A percentile compares a stretch with the other conserved stretches of the same genome.
phyloP scores from a whole-genome alignment of 73 alveolate genomes.

The Blepharisma japonicum region DNA sequence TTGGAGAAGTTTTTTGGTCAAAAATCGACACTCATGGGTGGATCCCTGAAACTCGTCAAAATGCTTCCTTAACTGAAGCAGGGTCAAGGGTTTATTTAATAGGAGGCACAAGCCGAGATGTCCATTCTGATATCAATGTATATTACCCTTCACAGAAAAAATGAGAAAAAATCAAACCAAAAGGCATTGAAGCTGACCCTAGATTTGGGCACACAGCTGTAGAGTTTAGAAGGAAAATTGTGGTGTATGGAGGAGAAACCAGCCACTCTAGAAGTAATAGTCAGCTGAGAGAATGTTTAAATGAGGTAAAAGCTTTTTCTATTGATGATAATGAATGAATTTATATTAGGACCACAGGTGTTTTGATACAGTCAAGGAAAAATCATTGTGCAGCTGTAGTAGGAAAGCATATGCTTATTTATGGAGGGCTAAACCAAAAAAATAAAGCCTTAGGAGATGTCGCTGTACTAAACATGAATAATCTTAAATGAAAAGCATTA shows the following conservation, averaged over 20 bases:
- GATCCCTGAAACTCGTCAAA: slow-evolving; percentile 31
- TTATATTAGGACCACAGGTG: neutral
- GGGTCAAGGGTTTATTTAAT: neutral
- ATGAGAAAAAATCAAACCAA: slow-evolving; percentile 16
- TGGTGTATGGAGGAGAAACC: slow-evolving; percentile 32
- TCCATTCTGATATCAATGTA: slow-evolving; percentile 11
- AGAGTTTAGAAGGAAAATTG: neutral
- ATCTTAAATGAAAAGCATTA: neutral
- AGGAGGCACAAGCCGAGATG: slow-evolving; percentile 17
- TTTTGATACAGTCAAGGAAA: neutral
- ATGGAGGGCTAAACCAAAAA: slow-evolving; percentile 32
- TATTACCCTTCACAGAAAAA: neutral
- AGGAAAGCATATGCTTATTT: slow-evolving; percentile 27
- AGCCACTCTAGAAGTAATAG: neutral
- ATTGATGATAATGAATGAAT: neutral
- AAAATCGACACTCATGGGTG: slow-evolving; percentile 21
- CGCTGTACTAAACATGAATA: slow-evolving; percentile 1
- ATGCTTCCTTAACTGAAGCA: neutral
- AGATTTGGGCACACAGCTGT: slow-evolving; percentile 32
- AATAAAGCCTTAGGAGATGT: neutral
- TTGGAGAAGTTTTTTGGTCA: slow-evolving; percentile 8
- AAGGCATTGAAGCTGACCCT: slow-evolving; percentile 22
- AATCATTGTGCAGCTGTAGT: slow-evolving; percentile 24
- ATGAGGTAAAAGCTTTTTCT: slow-evolving; percentile 7
- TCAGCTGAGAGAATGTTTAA: slow-evolving; percentile 22